These are phyloP conservation scores for Saccharomycopsis malanga DNA, from an alignment of 805 yeast species.

Conservation along the genomic window DNA sequence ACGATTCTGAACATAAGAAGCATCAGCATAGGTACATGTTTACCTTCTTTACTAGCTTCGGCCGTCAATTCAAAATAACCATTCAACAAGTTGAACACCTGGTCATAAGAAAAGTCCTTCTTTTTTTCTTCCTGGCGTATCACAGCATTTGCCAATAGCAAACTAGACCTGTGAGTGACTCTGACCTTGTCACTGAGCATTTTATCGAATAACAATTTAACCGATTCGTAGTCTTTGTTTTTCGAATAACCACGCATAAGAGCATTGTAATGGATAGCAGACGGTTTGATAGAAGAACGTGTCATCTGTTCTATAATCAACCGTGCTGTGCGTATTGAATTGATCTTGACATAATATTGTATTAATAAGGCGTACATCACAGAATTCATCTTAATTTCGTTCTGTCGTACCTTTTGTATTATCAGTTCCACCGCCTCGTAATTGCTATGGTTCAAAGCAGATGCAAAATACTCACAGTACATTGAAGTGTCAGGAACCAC, in stretches of 20 bases:
- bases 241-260: background rate
- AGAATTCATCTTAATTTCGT: background rate
- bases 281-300: background rate
- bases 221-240: background rate
- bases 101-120: background rate
- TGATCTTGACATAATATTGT: background rate
- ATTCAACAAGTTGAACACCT: background rate
- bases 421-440: background rate
- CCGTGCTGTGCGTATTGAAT: background rate
- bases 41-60: background rate
- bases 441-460: background rate
- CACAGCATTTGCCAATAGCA: background rate
- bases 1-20: background rate
- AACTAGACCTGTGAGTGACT: background rate
- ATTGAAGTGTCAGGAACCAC: background rate
- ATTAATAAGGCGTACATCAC: background rate
- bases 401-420: background rate
- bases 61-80: background rate
- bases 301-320: background rate
- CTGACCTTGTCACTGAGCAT: background rate
- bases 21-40: background rate
- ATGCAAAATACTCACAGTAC: background rate
- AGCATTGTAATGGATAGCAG: background rate
- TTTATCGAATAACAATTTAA: background rate
- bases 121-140: background rate